Evolutionary conservation across 176 grass and related monocot species (phyloP), one percentile per base, ranked within the genome.

Genomic region (Musa beccarii): DNA sequence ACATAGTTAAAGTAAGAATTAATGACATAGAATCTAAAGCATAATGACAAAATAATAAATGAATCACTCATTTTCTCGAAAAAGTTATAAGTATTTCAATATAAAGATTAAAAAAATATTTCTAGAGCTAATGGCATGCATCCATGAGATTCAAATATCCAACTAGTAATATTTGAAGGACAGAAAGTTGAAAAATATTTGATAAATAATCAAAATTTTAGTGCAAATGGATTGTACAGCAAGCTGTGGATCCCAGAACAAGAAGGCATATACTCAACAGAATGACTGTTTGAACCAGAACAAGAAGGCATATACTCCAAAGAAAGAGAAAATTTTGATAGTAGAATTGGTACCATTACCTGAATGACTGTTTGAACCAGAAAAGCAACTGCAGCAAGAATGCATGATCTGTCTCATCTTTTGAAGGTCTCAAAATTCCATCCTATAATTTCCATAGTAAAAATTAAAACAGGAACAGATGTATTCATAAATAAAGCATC

Each of bases 301-400:
- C 62, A 61, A 57, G 21, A 82, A 84, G 71, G 54, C 76, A 22
- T 74, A 57, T 9, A 24, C 16, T 53, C 57, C 78, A 81, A 72
- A 43, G 34, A 28, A 57, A 79, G 23, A 28, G 10, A 75, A 68
- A 62, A 74, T 75, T 73, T 11, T 50, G 66, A 72, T 85, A 49
- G 12, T 62, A 0, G 9, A 16, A 21, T 61, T 75, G 28, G 76
- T 80, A 86, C 34, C 78, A 72, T 80, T 59, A 91, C 95, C 95
- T 99, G 90, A 94, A 99, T 82, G 95, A 93, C 80, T 94, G 88
- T 83, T 99, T 99, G 85, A 99, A 99, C 95, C 95, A 99, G 68
- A 91, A 86, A 82, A 99, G 86, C 80, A 99, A 87, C 76, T 99
- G 84, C 61, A 94, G 79, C 61, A 99, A 86, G 84, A 94, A 89